phyloP scores from a whole-genome alignment of 768 basidiomycete species.

The Crucibulum laeve region DNA sequence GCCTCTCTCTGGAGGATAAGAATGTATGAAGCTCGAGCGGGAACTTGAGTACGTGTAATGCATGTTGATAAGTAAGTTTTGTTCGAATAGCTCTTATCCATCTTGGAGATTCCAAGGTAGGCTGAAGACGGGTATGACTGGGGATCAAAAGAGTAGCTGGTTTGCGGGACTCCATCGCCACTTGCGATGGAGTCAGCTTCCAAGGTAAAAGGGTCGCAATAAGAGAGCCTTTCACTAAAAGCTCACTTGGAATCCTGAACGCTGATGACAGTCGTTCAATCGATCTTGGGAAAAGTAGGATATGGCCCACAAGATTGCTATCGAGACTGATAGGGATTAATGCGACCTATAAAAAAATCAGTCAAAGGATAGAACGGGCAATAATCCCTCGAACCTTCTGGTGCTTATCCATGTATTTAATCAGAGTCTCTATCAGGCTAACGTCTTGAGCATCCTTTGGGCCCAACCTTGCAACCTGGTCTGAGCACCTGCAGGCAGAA shows the following conservation, averaged over 20 bases:
- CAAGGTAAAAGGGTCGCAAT: conserved; percentile 47
- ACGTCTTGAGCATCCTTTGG: conserved; percentile 35
- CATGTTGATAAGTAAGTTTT: conserved; percentile 29
- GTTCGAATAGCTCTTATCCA: conserved; percentile 18
- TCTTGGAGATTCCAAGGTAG: conserved; percentile 7
- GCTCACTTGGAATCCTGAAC: conserved; percentile 37
- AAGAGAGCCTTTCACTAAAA: conserved; percentile 24
- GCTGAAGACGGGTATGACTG: not conserved
- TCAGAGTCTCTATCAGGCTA: conserved; percentile 33
- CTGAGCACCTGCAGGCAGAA: conserved; percentile 40
- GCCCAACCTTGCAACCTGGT: conserved; percentile 51
- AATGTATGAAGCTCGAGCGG: conserved; percentile 44
- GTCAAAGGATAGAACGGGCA: conserved; percentile 5
- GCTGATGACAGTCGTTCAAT: conserved; percentile 26
- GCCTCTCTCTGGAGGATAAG: conserved; percentile 29
- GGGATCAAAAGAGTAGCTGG: conserved; percentile 2
- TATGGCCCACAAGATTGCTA: conserved; percentile 40
- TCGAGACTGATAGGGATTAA: conserved; percentile 45
- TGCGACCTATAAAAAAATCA: conserved; percentile 34
- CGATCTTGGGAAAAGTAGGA: conserved; percentile 49
- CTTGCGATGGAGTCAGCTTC: conserved; percentile 29
- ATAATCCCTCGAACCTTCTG: conserved; percentile 34
- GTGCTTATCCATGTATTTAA: conserved; percentile 39
- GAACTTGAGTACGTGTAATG: conserved; percentile 41
- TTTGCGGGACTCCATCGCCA: conserved; percentile 21